A percentile compares a stretch with the other conserved stretches of the same genome.
phyloP scores from a whole-genome alignment of 1,284 basidiomycete genomes.

The Inonotus hispidus region DNA sequence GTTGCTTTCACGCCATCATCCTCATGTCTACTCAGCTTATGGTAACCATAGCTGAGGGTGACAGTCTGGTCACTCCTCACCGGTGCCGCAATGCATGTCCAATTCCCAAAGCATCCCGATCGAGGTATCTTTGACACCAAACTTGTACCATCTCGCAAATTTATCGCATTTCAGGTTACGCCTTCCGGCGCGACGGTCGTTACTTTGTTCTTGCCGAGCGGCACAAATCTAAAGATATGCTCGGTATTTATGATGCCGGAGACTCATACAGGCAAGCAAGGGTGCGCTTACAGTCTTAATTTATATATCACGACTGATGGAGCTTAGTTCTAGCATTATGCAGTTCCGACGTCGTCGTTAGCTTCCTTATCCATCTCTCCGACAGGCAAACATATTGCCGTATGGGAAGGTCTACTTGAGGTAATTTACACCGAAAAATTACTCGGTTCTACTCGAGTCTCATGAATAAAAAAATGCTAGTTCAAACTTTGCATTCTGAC shows the following conservation, averaged over 20 bases:
- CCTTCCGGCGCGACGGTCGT: slow-evolving; percentile 72
- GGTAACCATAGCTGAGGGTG: slow-evolving; percentile 56
- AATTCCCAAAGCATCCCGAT: slow-evolving; percentile 74
- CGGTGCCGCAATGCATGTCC: slow-evolving; percentile 67
- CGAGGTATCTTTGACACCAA: slow-evolving; percentile 42
- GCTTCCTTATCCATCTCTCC: slow-evolving; percentile 78
- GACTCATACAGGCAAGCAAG: slow-evolving; percentile 69
- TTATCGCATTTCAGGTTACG: slow-evolving; percentile 48
- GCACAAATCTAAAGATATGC: slow-evolving; percentile 79
- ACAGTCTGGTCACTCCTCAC: slow-evolving; percentile 75
- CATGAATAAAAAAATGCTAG: slow-evolving; percentile 36
- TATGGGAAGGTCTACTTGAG: slow-evolving; percentile 79
- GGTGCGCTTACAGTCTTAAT: slow-evolving; percentile 38
- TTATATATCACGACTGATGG: neutral
- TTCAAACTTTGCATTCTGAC: slow-evolving; percentile 78
- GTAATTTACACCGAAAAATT: slow-evolving; percentile 34
- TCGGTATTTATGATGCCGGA: slow-evolving; percentile 75
- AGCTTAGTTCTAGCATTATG: slow-evolving; percentile 58
- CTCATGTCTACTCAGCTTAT: neutral
- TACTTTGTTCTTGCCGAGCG: slow-evolving; percentile 81
- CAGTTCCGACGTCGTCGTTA: slow-evolving; percentile 70
- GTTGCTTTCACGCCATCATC: slow-evolving; percentile 29
- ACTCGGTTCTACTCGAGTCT: neutral
- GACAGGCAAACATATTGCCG: slow-evolving; percentile 71
- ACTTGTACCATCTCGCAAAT: neutral